Evolutionary conservation across 148 eudicot genomes (phyloP).

Genomic region (Rhododendron ferrugineum): DNA sequence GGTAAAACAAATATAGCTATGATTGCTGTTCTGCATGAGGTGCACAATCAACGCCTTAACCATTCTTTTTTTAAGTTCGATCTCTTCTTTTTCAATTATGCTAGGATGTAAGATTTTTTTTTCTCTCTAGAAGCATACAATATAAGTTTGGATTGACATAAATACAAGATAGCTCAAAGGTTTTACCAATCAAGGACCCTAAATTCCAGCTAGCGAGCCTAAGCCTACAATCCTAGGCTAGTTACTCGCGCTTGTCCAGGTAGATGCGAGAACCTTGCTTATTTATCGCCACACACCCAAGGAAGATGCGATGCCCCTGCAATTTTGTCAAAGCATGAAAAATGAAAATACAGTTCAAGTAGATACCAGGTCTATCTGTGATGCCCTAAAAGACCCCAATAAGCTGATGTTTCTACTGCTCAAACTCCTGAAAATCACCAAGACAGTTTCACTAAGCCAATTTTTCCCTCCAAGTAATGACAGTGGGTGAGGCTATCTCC

Average conservation of each 20-base stretch:
- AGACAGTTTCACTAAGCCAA: neutral
- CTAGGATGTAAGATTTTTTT: neutral
- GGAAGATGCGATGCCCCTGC: neutral
- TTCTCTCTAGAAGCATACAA: neutral
- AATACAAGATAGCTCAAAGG: neutral
- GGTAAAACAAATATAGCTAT: slow-evolving; percentile 98
- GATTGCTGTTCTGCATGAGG: slow-evolving; percentile 96
- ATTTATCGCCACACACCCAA: neutral
- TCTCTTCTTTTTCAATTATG: neutral
- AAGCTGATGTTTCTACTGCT: neutral
- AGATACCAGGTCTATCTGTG: neutral
- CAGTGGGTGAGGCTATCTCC: neutral
- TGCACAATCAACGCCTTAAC: slow-evolving; percentile 13
- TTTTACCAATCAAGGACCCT: neutral
- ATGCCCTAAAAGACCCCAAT: neutral
- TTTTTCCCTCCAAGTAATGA: neutral
- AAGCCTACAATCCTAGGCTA: neutral
- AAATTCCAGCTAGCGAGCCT: neutral
- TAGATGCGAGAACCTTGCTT: neutral
- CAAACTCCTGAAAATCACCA: neutral
- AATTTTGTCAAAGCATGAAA: neutral
- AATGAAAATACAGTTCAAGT: neutral
- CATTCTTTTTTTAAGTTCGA: neutral
- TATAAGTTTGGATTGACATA: neutral
- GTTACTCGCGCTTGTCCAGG: neutral